Evolutionary conservation across 1,284 basidiomycete genomes (phyloP).

Genomic region (Ceratobasidium sp.): DNA sequence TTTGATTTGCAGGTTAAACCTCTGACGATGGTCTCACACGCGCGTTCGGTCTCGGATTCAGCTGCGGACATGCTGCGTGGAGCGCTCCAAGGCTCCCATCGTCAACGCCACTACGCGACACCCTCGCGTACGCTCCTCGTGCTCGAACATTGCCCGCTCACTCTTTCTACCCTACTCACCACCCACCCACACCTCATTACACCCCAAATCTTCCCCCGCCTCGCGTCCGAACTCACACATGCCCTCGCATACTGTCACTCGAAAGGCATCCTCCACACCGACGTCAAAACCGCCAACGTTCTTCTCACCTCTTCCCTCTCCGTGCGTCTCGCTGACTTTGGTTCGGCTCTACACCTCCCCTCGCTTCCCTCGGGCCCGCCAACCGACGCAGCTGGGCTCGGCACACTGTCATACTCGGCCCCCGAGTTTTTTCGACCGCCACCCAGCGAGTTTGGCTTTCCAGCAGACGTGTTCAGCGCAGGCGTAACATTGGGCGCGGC

Average conservation of each 20-base stretch:
- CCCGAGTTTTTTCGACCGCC: conserved; percentile 58
- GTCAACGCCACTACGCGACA: not conserved
- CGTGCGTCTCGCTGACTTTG: conserved; percentile 59
- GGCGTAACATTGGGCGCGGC: conserved; percentile 59
- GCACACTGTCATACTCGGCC: conserved; percentile 60
- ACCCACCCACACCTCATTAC: conserved; percentile 39
- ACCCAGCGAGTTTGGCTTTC: conserved; percentile 55
- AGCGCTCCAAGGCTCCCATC: conserved; percentile 7
- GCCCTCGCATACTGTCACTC: conserved; percentile 58
- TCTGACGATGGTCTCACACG: not conserved
- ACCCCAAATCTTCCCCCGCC: conserved; percentile 32
- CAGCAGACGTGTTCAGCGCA: conserved; percentile 60
- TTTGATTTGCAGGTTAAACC: conserved; percentile 14
- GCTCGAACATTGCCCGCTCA: conserved; percentile 34
- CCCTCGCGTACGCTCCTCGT: conserved; percentile 24
- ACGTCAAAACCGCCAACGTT: conserved; percentile 58
- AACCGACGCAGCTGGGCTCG: conserved; percentile 57
- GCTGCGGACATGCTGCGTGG: conserved; percentile 2
- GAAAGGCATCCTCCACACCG: conserved; percentile 58
- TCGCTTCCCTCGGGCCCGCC: conserved; percentile 52
- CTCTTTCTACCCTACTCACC: conserved; percentile 35
- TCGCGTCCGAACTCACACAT: conserved; percentile 49
- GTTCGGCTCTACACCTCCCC: conserved; percentile 57
- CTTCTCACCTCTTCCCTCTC: conserved; percentile 47
- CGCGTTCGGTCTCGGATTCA: conserved; percentile 36